Base-by-base conservation (phyloP, 1,284 basidiomycete species). In the Pterulicium gracile region DNA sequence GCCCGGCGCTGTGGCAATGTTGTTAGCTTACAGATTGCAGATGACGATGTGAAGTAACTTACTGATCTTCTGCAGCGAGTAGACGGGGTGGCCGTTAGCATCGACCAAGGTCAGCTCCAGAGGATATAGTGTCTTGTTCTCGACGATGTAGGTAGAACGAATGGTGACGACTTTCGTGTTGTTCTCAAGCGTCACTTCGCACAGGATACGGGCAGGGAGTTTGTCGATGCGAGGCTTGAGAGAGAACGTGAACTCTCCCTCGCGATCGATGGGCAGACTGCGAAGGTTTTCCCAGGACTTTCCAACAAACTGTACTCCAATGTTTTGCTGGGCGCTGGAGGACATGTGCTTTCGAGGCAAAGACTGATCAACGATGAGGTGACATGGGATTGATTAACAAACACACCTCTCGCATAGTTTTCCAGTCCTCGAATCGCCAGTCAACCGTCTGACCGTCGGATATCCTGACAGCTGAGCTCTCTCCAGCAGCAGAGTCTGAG, bases 401-500 rank as follows among this genome's bases (percentile, higher is more conserved):
- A 53, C 69, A 52, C 57, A 90, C 91, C 69, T 99, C 96, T 60
- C 96, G 82, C 68, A 91, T 86, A 4, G 84, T 83, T 62, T 87
- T 88, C 86, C 92, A 95, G 57, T 98, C 95, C 59, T 98, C 93
- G 57, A 99, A 98, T 48, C 93, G 74, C 96, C 96, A 99, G 44
- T 98, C 95, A 13, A 90, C 70, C 2, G 77, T 81, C 52, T 87
- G 75, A 40, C 87, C 86, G 53, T 94, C 79, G 22, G 74, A 64
- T 47, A 88, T 70, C 59, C 77, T 79, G 40, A 75, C 65, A 44
- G 71, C 63, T 24, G 66, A 61, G 4, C 64, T 57, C 47, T 77
- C 73, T 42, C 72, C 73, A 5, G 64, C 60, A 48, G 64, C 67
- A 19, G 59, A 59, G 43, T 85, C 80, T 10, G 71, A 61, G 55